These are phyloP conservation scores for Endothia cerciana DNA, from an alignment of 2,329 filamentous ascomycete species.

Conservation along the genomic window DNA sequence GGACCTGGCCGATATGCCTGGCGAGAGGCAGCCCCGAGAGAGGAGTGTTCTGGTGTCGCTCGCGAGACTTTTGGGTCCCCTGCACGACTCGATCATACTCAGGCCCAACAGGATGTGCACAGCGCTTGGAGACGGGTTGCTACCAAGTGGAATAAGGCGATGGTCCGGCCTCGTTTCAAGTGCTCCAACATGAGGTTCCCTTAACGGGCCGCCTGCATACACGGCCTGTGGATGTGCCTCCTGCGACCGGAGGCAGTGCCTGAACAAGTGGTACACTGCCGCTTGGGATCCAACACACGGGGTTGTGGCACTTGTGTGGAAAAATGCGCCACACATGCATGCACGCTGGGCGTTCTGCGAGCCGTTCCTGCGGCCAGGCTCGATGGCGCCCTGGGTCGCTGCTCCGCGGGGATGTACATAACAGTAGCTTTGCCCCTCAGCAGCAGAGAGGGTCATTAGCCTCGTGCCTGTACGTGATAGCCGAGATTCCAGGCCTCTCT, in stretches of 20 bases:
- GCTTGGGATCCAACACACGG: neutral
- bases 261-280: neutral
- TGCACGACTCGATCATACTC: neutral
- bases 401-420: neutral
- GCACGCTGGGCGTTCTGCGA: conserved; percentile 19
- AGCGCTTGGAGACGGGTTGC: neutral
- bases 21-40: neutral
- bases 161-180: conserved; percentile 2
- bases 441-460: neutral
- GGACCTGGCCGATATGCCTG: neutral
- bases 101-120: neutral
- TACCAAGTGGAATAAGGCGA: conserved; percentile 25
- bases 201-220: neutral
- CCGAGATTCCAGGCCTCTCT: neutral
- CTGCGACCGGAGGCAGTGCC: conserved; percentile 12
- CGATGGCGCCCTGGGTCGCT: neutral
- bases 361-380: conserved; percentile 24
- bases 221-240: neutral
- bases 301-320: conserved; percentile 13
- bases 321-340: conserved; percentile 5
- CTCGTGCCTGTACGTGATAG: neutral
- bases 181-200: conserved; percentile 11
- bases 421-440: neutral
- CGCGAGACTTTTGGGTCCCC: neutral
- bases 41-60: neutral